Evolutionary conservation across 331 rosid species (phyloP), one percentile per base, ranked within the genome.

Genomic region (Quercus phellos): DNA sequence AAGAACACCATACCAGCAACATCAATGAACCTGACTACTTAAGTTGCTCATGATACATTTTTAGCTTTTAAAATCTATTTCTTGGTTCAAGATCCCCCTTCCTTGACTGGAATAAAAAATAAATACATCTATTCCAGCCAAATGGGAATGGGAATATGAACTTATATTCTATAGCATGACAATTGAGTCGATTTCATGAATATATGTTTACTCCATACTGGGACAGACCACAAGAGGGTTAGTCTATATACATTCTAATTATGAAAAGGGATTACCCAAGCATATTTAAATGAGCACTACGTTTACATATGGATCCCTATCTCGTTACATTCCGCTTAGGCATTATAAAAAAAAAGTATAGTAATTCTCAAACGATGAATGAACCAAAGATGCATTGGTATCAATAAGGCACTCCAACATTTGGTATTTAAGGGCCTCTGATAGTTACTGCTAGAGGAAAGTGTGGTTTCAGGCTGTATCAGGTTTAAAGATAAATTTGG

Each of bases 71-170:
- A 19, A 70, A 70, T 70, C 18, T 43, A 70, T 19, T 43, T 42
- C 30, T 70, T 70, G 12, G 46, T 2, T 38, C 46, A 38, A 43
- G 74, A n/a, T 42, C 74, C 56, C 10, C 34, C 46, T 9, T 38
- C 22, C 21, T 42, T 17, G 53, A 51, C 22, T 51, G 42, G 13
- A 72, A 24, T 51, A 18, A 72, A 72, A 16, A 59, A 59, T 13
- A 22, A 72, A 21, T 7, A 51, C 4, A 53, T 22, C 10, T 59
- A 16, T 26, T 59, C 34, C 34, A 24, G 17, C 29, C 67, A 71
- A 51, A 51, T 71, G 34, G 30, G 75, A 72, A 51, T 27, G 75
- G 46, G 61, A 42, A 22, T 72, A 27, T 51, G 43, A 72, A 72
- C 24, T 50, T 72, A 51, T 72, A 72, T 26, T 51, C 61, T 51